Conservation (phyloP, 805 yeast species). For the Cyberlindnera maritima region DNA sequence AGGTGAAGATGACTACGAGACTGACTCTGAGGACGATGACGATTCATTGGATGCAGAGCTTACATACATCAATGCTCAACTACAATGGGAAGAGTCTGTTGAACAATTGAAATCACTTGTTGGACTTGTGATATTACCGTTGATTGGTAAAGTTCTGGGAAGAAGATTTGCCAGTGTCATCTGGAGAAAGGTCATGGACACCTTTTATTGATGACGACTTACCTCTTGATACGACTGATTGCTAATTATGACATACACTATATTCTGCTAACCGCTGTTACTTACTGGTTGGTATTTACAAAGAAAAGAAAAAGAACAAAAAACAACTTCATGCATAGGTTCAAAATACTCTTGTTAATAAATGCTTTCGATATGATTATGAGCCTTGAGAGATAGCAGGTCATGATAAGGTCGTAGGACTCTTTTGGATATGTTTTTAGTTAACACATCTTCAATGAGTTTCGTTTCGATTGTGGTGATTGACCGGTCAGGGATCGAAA, state of each 20-base stretch:
- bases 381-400: slow-evolving; percentile 11
- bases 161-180: slow-evolving; percentile 47
- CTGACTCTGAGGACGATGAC: slow-evolving; percentile 15
- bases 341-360: slow-evolving; percentile 1
- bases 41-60: slow-evolving; percentile 24
- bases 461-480: slow-evolving; percentile 14
- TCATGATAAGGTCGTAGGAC: slow-evolving; percentile 24
- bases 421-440: slow-evolving; percentile 20
- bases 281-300: no score
- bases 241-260: no score
- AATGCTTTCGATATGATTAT: slow-evolving; percentile 11
- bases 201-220: slow-evolving; percentile 9
- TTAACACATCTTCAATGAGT: slow-evolving; percentile 22
- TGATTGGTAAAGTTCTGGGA: slow-evolving; percentile 66
- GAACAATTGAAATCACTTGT: slow-evolving; percentile 56
- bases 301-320: not conserved
- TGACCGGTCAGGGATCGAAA: not conserved
- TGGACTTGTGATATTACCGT: slow-evolving; percentile 59
- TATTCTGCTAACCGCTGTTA: no score
- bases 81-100: slow-evolving; percentile 73
- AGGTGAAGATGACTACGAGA: not conserved
- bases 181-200: slow-evolving; percentile 25
- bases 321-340: no score
- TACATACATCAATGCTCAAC: slow-evolving; percentile 47
- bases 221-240: no score